Base-by-base conservation (phyloP, 2,329 filamentous ascomycete genomes). In the Hawksworthiomyces lignivorus region DNA sequence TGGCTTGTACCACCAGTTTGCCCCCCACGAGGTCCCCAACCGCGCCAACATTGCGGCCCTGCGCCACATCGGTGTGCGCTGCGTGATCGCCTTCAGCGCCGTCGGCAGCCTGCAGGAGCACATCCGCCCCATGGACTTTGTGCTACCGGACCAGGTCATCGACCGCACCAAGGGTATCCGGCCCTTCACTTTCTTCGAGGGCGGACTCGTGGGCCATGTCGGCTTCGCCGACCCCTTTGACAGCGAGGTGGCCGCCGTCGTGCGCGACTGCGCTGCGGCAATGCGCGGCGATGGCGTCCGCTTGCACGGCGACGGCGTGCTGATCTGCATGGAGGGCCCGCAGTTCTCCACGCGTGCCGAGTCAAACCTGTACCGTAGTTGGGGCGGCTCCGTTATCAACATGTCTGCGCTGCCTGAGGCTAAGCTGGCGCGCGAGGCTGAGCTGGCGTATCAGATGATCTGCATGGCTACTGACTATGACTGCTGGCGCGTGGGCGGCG, bases 401-500 rank as follows among this genome's bases (percentile, higher is more conserved):
- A 98, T 98, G 92, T 94, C 87, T 33, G 84, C 83, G 12, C 75
- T 98, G 14, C 92, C 92, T 17, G 92, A 98, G 68, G 85, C 90
- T 37, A 98, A 98, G 73, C 80, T 98, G 17, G 92, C 92, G 9
- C 82, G 87, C 41, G 92, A 98, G 69, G 92, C 92, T 19, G 92
- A 98, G 70, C 84, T 98, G 54, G 84, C 84, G 27, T 97, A 97
- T 65, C 88, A 94, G 69, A 94, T 96, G 77, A 94, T 98, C 57
- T 95, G 90, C 73, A 98, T 98, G 92, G 87, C 87, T 26, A 98
- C 92, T 21, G 92, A 98, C 70, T 98, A 98, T 63, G 92, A 98
- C 70, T 97, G 90, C 78, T 98, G 92, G 92, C 84, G 89, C 59
- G 80, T 76, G 17, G 76, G 75, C 36, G 84, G 80, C 44, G 84